Evolutionary conservation across 352 stramenopile genomes (phyloP).

Genomic region (Globisporangium cylindrosporum): DNA sequence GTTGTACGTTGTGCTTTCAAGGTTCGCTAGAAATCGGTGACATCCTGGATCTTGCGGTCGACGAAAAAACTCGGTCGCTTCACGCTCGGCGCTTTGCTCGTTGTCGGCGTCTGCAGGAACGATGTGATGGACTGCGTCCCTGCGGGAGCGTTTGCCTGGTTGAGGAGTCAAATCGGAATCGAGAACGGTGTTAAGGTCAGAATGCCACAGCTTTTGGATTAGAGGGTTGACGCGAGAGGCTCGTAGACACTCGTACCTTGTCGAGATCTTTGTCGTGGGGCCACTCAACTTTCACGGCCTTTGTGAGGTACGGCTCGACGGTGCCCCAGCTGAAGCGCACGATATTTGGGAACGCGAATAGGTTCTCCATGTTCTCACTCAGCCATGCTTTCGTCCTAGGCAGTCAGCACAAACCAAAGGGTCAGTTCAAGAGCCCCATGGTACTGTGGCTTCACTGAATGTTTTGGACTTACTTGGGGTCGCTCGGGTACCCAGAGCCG

Average conservation of each 20-base stretch:
- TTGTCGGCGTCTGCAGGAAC: constrained; percentile 52
- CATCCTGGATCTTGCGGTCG: constrained; percentile 52
- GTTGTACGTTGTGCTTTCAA: not conserved
- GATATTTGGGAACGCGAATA: constrained; percentile 92
- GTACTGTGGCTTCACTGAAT: not conserved
- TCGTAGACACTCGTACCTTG: constrained; percentile 28
- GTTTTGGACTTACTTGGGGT: constrained; percentile 71
- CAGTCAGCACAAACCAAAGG: not conserved
- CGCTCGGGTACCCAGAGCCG: constrained; percentile 90
- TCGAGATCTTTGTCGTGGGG: constrained; percentile 65
- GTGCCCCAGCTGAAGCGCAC: constrained; percentile 93
- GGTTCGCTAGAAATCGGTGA: constrained; percentile 57
- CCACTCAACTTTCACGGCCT: constrained; percentile 64
- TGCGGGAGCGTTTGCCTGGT: constrained; percentile 46
- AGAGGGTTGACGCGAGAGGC: not conserved
- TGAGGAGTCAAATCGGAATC: not conserved
- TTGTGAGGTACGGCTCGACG: constrained; percentile 49
- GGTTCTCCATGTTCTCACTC: constrained; percentile 65
- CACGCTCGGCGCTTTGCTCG: constrained; percentile 13
- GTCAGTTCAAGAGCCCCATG: constrained; percentile 2
- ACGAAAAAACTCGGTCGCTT: constrained; percentile 51
- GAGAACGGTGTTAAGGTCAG: not conserved
- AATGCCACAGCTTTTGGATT: not conserved
- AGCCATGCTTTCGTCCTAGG: constrained; percentile 87
- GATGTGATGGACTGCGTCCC: constrained; percentile 81